phyloP scores from a whole-genome alignment of 1,284 basidiomycete genomes.

The Mycena citricolor region DNA sequence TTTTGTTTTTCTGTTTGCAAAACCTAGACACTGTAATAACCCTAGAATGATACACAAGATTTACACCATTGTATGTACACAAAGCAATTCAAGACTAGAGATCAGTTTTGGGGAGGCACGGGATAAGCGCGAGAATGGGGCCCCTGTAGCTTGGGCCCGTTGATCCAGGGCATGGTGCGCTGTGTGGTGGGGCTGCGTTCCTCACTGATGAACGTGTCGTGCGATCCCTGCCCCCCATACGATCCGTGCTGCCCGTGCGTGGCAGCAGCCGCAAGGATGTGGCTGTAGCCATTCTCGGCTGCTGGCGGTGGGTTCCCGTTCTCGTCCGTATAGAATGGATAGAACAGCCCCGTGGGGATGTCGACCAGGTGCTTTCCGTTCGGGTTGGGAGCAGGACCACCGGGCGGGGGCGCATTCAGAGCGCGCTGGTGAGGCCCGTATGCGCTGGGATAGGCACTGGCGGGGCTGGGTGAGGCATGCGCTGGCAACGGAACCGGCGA shows the following conservation, averaged over 20 bases:
- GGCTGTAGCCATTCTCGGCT: slow-evolving; percentile 44
- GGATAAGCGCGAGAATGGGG: too few species aligned
- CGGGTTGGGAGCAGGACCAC: slow-evolving; percentile 25
- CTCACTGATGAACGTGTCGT: slow-evolving; percentile 64
- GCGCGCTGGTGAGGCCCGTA: slow-evolving; percentile 40
- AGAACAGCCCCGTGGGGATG: slow-evolving; percentile 65
- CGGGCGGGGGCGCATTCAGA: slow-evolving; percentile 32
- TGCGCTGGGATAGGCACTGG: slow-evolving; percentile 25
- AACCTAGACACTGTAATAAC: slow-evolving; percentile 10
- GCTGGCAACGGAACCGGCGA: slow-evolving; percentile 38
- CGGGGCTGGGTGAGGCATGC: slow-evolving; percentile 47
- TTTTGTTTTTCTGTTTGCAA: slow-evolving; percentile 3
- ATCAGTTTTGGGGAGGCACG: too few species aligned
- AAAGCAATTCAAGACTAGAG: too few species aligned
- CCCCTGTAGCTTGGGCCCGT: too few species aligned
- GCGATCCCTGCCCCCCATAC: slow-evolving; percentile 52
- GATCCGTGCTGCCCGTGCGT: slow-evolving; percentile 43
- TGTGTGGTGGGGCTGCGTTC: slow-evolving; percentile 48
- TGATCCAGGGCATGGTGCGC: slow-evolving; percentile 29
- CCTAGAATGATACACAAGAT: not conserved
- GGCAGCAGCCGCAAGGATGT: slow-evolving; percentile 56
- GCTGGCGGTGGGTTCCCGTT: slow-evolving; percentile 24
- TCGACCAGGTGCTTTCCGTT: slow-evolving; percentile 52
- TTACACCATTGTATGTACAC: not conserved
- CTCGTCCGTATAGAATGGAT: slow-evolving; percentile 68